These are phyloP conservation scores for Helotiales sp. DNA, from an alignment of 2,329 filamentous ascomycete genomes.

Conservation along the genomic window DNA sequence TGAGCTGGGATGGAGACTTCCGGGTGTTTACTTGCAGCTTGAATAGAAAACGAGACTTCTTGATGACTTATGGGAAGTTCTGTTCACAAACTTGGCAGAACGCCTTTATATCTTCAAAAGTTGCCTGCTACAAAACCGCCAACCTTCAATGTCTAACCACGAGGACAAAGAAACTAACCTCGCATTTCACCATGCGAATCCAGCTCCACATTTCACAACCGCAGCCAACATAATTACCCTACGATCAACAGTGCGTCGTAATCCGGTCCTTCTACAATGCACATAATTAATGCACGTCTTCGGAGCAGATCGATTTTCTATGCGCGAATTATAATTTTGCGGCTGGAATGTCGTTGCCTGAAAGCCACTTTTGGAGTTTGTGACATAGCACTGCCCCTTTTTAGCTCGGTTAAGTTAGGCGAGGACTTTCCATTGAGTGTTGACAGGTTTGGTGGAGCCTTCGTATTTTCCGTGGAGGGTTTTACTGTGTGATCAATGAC, in stretches of 20 bases:
- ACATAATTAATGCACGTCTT: background rate
- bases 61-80: too few relatives aligned
- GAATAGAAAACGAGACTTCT: too few relatives aligned
- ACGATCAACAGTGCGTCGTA: background rate
- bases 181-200: background rate
- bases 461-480: background rate
- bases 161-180: background rate
- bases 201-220: background rate
- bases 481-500: background rate
- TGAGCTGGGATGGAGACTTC: too few relatives aligned
- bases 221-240: background rate
- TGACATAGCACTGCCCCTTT: background rate
- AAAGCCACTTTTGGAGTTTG: background rate
- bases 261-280: background rate
- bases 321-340: background rate
- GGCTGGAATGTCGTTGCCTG: background rate
- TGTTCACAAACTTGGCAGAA: background rate
- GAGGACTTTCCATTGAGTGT: background rate
- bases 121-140: too few relatives aligned
- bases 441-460: background rate
- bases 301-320: background rate
- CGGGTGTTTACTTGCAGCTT: too few relatives aligned
- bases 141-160: background rate
- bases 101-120: background rate
- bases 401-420: background rate